Conservation (phyloP, 2,329 filamentous ascomycete genomes). For the Sporothrix mexicana region DNA sequence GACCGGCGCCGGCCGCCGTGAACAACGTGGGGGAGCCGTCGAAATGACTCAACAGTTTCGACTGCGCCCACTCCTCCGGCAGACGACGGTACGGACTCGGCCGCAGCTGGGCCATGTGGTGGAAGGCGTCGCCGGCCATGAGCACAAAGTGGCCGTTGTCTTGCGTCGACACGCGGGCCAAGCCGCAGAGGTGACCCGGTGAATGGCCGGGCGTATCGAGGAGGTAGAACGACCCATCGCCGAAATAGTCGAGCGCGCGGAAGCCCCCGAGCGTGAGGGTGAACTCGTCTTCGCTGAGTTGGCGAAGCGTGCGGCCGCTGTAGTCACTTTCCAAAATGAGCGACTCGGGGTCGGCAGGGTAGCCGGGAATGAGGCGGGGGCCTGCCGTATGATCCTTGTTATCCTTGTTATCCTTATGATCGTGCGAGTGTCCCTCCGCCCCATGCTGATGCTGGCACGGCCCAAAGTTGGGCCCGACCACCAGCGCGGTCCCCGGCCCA, state of each 20-base stretch:
- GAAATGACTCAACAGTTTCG: not conserved
- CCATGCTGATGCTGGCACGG: not conserved
- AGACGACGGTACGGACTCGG: constrained; percentile 37
- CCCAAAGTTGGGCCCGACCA: constrained; percentile 45
- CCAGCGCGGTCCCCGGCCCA: constrained; percentile 49
- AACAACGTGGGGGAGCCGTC: constrained; percentile 46
- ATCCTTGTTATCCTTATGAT: too few species aligned
- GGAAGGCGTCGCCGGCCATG: constrained; percentile 47
- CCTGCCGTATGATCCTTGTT: not conserved
- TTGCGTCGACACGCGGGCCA: constrained; percentile 47
- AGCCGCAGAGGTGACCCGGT: constrained; percentile 48
- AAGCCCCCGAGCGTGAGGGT: constrained; percentile 41
- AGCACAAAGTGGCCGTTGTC: constrained; percentile 44
- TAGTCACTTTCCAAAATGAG: constrained; percentile 41
- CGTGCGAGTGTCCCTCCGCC: not conserved
- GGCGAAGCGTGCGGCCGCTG: constrained; percentile 39
- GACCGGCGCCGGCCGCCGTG: constrained; percentile 36
- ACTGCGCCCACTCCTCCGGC: constrained; percentile 27
- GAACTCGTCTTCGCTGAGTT: constrained; percentile 37
- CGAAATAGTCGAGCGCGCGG: constrained; percentile 41
- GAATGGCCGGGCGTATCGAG: constrained; percentile 42
- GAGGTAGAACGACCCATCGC: constrained; percentile 43
- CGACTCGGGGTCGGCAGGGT: constrained; percentile 34
- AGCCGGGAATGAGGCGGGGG: constrained; percentile 32
- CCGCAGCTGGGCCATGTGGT: constrained; percentile 44